Evolutionary conservation across 192 early-diverging fungal species (phyloP).

Genomic region (Gryganskiella cystojenkinii): DNA sequence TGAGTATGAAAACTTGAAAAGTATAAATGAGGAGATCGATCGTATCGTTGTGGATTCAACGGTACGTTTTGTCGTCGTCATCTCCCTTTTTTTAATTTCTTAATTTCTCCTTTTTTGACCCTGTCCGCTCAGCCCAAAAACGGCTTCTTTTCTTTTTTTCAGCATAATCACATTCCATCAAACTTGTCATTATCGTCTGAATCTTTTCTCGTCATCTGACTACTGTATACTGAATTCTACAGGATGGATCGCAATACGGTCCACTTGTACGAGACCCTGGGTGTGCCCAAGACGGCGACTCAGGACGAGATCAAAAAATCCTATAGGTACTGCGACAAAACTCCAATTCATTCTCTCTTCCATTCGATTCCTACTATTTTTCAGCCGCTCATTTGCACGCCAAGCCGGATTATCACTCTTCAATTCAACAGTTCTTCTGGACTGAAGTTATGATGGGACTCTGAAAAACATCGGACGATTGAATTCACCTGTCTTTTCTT

Average conservation of each 20-base stretch:
- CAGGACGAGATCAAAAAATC: constrained; percentile 70
- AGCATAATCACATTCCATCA: too few relatives aligned
- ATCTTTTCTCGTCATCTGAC: neutral
- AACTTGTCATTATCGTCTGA: neutral
- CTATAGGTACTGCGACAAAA: constrained; percentile 43
- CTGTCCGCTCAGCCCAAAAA: too few relatives aligned
- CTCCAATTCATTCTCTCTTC: neutral
- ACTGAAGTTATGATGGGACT: neutral
- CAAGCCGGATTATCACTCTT: too few relatives aligned
- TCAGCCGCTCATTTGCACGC: neutral
- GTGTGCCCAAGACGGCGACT: constrained; percentile 59
- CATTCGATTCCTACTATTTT: neutral
- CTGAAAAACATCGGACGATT: neutral
- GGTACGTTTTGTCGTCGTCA: too few relatives aligned
- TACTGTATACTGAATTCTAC: neutral
- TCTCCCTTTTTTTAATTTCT: too few relatives aligned
- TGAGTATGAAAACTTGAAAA: too few relatives aligned
- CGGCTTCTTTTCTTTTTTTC: too few relatives aligned
- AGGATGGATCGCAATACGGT: constrained; percentile 66
- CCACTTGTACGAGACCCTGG: constrained; percentile 62
- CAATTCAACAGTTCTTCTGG: neutral
- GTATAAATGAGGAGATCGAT: too few relatives aligned
- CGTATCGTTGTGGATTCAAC: too few relatives aligned
- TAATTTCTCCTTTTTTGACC: too few relatives aligned
- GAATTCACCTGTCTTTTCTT: neutral